Conservation (phyloP, 2,329 filamentous ascomycete genomes). For the Colletotrichum magnum region DNA sequence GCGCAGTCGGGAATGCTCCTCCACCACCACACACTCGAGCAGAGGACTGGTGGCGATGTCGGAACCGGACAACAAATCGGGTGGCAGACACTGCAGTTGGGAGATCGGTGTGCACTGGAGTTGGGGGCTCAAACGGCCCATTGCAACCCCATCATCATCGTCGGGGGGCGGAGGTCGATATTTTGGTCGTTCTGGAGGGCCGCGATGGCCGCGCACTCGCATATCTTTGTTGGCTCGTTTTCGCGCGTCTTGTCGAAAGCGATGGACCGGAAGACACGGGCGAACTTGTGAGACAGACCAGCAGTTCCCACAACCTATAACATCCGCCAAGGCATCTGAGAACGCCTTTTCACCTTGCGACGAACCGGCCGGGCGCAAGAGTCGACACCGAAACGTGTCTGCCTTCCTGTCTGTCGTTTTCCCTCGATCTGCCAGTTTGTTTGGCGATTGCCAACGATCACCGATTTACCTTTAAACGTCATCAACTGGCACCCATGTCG, state of each 20-base stretch:
- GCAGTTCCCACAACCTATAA: conserved; percentile 20
- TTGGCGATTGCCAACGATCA: conserved; percentile 8
- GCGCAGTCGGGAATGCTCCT: neutral
- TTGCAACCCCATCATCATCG: conserved; percentile 3
- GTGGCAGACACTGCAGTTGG: neutral
- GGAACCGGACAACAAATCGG: neutral
- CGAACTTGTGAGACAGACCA: neutral
- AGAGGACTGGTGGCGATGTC: neutral
- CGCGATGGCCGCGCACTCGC: neutral
- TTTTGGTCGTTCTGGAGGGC: neutral
- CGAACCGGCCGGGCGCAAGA: conserved; percentile 24
- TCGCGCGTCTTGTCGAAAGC: neutral
- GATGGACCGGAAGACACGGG: neutral
- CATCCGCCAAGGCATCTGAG: neutral
- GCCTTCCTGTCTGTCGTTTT: neutral
- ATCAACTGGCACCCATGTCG: neutral
- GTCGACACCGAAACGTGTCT: neutral
- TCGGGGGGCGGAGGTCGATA: neutral
- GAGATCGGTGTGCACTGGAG: neutral
- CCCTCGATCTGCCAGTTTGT: conserved; percentile 6
- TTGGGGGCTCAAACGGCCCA: conserved; percentile 4
- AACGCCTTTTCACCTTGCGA: conserved; percentile 17
- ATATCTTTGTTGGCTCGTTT: neutral
- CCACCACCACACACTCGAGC: neutral
- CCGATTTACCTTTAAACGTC: conserved; percentile 7